Base-by-base conservation (phyloP, 139 green algal species). In the Ulvella scutata region DNA sequence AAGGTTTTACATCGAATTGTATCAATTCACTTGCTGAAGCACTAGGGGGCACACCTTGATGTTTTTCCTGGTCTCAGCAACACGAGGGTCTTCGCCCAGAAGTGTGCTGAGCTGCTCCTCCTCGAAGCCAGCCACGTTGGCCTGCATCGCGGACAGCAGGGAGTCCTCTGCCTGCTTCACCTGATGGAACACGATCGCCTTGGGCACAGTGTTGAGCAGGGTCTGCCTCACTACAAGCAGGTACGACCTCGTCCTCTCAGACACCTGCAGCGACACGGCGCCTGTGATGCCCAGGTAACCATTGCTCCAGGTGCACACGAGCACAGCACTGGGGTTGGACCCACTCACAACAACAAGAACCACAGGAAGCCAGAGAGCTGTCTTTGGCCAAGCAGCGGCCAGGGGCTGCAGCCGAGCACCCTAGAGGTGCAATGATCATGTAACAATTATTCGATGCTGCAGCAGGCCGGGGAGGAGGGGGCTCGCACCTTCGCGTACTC, bases 141-240 rank as follows among this genome's bases (percentile, higher is more conserved):
- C 51, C 20, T n/a, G 31, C 9, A 67, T n/a, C 33, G 1, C 33
- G 51, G 31, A n/a, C 10, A 67, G 17, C 20, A 67, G 33, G 20
- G 31, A 26, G n/a, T 67, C 51, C 33, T 67, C 51, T 67, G 51
- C 51, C 51, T 67, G 51, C 72, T 62, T 74, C 26, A 81, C 77
- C 33, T 81, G 77, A 39, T 74, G 33, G 61, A 94, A 89, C 72
- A 97, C 91, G 44, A 96, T 89, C 20, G 91, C 92, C 84, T 97
- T 97, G 75, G 92, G 92, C 44, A 97, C 86, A 17, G 91, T 95
- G 62, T 92, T 89, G 73, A 90, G 87, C 78, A 97, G 87, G 88
- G 96, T 91, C 37, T 76, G 83, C 73, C 90, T 86, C 20, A 97
- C 88, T 74, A 96, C 90, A 62, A 88, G 84, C 62, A 97, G 86